phyloP scores from a whole-genome alignment of 176 grass and related monocot genomes.

The Musa troglodytarum region DNA sequence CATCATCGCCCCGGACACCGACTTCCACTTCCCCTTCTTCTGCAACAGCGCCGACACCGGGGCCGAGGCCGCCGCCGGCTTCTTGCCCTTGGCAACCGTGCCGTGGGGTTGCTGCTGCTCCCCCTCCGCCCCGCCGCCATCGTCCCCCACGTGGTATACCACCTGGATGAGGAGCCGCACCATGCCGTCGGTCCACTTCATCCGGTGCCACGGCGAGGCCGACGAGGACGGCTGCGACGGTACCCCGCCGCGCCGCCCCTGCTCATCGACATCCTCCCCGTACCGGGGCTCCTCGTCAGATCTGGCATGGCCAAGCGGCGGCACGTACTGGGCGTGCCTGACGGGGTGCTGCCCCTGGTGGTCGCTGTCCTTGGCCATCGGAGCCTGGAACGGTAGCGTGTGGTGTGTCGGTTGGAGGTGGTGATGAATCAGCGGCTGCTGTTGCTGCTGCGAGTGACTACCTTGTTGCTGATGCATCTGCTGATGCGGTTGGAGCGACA shows the following conservation, averaged over 20 bases:
- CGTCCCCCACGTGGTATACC: slow-evolving; percentile 64
- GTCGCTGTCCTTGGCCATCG: neutral
- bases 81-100: slow-evolving; percentile 23
- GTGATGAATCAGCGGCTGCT: neutral
- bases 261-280: slow-evolving; percentile 15
- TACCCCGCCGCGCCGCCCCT: neutral
- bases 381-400: slow-evolving; percentile 8
- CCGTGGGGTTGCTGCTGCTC: slow-evolving; percentile 1
- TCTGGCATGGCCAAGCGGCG: slow-evolving; percentile 12
- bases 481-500: slow-evolving; percentile 8
- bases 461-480: neutral
- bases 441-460: neutral
- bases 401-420: slow-evolving; percentile 5
- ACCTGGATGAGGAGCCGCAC: slow-evolving; percentile 72
- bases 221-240: slow-evolving; percentile 16
- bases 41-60: slow-evolving; percentile 28
- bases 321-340: slow-evolving; percentile 24
- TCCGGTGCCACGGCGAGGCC: slow-evolving; percentile 56
- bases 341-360: neutral
- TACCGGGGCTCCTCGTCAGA: slow-evolving; percentile 34
- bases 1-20: slow-evolving; percentile 72
- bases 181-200: slow-evolving; percentile 97
- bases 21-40: slow-evolving; percentile 98
- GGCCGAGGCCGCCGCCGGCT: slow-evolving; percentile 9
- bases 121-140: slow-evolving; percentile 31